These are phyloP conservation scores for Oehlia diaphana DNA, from an alignment of 192 early-diverging fungal species.

Conservation along the genomic window DNA sequence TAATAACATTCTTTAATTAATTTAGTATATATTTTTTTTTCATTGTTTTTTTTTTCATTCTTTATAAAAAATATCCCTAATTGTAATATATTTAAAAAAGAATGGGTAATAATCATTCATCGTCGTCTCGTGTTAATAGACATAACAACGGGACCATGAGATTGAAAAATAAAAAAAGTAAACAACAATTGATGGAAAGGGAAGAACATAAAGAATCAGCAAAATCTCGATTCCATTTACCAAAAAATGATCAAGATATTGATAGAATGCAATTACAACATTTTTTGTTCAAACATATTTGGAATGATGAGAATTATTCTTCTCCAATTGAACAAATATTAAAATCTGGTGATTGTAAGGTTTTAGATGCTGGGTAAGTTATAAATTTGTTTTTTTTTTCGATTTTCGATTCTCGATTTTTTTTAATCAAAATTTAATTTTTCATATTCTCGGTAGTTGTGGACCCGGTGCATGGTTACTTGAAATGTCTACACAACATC, in stretches of 20 bases:
- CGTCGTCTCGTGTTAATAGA: neutral
- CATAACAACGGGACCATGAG: neutral
- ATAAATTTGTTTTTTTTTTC: neutral
- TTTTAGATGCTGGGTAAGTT: neutral
- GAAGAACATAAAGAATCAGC: neutral
- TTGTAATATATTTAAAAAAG: neutral
- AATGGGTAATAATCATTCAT: neutral
- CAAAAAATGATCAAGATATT: constrained; percentile 1
- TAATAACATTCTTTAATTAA: too few relatives aligned
- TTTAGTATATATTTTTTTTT: too few relatives aligned
- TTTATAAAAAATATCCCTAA: too few relatives aligned
- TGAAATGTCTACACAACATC: neutral
- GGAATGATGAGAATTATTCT: neutral
- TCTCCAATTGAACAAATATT: neutral
- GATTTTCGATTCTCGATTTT: neutral
- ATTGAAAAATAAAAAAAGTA: neutral
- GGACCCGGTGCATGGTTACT: neutral
- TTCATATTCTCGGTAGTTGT: neutral
- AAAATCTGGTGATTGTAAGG: neutral
- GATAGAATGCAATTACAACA: constrained; percentile 10
- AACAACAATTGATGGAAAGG: neutral
- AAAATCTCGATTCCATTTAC: neutral
- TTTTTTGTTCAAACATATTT: constrained; percentile 1
- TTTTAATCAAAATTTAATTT: too few relatives aligned
- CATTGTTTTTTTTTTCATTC: too few relatives aligned